Evolutionary conservation across 768 basidiomycete species (phyloP), one percentile per base, ranked within the genome.

Genomic region (Amanita jacksonii): DNA sequence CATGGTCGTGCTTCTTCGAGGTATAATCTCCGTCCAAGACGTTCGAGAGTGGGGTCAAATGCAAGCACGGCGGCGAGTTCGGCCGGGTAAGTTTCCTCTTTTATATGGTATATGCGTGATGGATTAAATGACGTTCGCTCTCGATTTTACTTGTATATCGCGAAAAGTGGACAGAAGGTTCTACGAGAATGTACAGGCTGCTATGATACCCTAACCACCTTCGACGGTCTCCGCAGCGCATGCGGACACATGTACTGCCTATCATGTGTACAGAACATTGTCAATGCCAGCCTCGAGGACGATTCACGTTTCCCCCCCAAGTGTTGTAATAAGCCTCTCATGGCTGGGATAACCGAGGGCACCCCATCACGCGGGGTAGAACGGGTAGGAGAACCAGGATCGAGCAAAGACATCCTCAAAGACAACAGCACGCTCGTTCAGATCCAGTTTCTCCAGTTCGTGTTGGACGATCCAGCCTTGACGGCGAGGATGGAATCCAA

Each of bases 251-350:
- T 53, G 32, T 76, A 79, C 47, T 77, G 74, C 55, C 46, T 49
- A 13, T 54, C 43, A 13, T 79, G 76, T 45, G 32, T 75, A 22
- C 41, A 51, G 1, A 57, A 58, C 23, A 66, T 79, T 24, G 69
- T 71, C 12, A 52, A 64, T 33, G 46, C 65, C 0, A 66, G 69
- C 18, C 62, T 65, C 8, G 59, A 56, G 1, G 77, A 79, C 50
- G 76, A 78, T 45, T 59, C 68, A 0, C 64, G 78, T 3, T 68
- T 67, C 45, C 76, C 77, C 0, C 61, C 74, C 6, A 66, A 69
- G 23, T 79, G 76, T 51, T 79, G 75, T 54, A 45, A 38, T 19
- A 24, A 33, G 15, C 44, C 44, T 13, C 8, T 45, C n/a, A 38
- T 38, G 35, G 43, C 30, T 5, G 8, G 18, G 34, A 16, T 36